A percentile compares a stretch with the other conserved stretches of the same genome.
phyloP scores from a whole-genome alignment of 805 yeast genomes.

The Metschnikowia peoriensis region DNA sequence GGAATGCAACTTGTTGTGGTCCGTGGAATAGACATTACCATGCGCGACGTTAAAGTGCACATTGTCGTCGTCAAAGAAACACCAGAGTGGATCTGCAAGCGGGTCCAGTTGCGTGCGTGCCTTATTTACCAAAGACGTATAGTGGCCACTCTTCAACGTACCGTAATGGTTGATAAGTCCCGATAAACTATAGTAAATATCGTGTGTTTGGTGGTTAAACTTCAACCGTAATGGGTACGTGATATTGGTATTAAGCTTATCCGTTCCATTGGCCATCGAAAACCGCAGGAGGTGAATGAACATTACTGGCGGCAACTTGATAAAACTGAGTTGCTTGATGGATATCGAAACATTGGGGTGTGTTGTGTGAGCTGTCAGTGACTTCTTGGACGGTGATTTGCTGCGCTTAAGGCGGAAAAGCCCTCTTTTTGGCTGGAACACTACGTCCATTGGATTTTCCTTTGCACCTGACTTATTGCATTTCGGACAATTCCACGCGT shows the following conservation, averaged over 20 bases:
- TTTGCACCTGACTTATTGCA: constrained; percentile 40
- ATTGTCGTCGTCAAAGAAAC: constrained; percentile 71
- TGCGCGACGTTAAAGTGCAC: constrained; percentile 46
- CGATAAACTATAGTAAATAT: constrained; percentile 49
- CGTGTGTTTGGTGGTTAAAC: constrained; percentile 35
- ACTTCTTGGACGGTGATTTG: constrained; percentile 33
- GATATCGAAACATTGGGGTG: constrained; percentile 9
- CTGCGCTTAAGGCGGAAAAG: constrained; percentile 34
- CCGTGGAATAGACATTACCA: constrained; percentile 42
- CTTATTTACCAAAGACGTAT: constrained; percentile 64
- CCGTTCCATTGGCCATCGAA: constrained; percentile 50
- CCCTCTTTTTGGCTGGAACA: constrained; percentile 36
- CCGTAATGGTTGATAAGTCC: constrained; percentile 75
- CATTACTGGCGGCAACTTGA: constrained; percentile 37
- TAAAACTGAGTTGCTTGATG: constrained; percentile 28
- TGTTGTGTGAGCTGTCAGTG: constrained; percentile 6
- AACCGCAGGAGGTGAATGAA: constrained; percentile 43
- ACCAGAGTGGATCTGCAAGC: constrained; percentile 55
- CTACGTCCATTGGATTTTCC: constrained; percentile 23
- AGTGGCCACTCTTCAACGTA: constrained; percentile 69
- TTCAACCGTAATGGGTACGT: constrained; percentile 55
- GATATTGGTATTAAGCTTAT: constrained; percentile 49
- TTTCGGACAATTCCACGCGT: constrained; percentile 83
- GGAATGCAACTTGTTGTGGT: constrained; percentile 36
- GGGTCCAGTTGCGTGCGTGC: constrained; percentile 22